Conservation (phyloP, 495 filamentous ascomycete species). For the Xylaria grammica region DNA sequence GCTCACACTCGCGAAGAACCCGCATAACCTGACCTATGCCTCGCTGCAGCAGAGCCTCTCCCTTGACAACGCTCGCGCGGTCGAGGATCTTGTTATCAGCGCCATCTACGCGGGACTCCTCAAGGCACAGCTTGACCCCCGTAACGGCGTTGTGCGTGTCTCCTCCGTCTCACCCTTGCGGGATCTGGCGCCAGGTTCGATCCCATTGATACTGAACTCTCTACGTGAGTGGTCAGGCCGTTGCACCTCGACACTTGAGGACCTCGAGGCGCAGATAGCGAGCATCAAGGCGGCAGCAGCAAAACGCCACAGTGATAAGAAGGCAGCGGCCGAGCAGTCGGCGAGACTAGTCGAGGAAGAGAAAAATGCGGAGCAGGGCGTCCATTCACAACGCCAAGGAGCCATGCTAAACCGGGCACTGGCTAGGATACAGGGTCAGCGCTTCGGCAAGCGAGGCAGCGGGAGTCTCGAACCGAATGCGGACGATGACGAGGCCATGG, state of each 20-base stretch:
- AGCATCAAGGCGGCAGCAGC: conserved; percentile 61
- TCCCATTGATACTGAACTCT: conserved; percentile 67
- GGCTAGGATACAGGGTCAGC: conserved; percentile 29
- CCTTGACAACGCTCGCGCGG: conserved; percentile 68
- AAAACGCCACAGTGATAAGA: conserved; percentile 56
- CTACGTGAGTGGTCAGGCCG: conserved; percentile 77
- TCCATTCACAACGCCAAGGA: conserved; percentile 42
- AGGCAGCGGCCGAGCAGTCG: conserved; percentile 51
- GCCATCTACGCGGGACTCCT: conserved; percentile 87
- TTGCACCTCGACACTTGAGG: conserved; percentile 73
- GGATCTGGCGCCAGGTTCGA: conserved; percentile 73
- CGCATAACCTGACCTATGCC: conserved; percentile 70
- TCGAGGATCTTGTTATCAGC: conserved; percentile 89
- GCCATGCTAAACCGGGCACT: conserved; percentile 24
- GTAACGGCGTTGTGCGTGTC: conserved; percentile 71
- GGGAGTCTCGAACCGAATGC: conserved; percentile 54
- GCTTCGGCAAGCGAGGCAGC: conserved; percentile 47
- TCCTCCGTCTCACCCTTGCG: conserved; percentile 82
- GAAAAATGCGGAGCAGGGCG: conserved; percentile 53
- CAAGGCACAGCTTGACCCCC: conserved; percentile 79
- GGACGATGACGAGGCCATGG: conserved; percentile 63
- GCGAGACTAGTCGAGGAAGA: conserved; percentile 51
- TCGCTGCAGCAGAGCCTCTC: conserved; percentile 68
- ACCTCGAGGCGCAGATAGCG: conserved; percentile 74
- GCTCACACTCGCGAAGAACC: conserved; percentile 70